Base-by-base conservation (phyloP, 2,329 filamentous ascomycete species). In the Nectriaceae sp. region DNA sequence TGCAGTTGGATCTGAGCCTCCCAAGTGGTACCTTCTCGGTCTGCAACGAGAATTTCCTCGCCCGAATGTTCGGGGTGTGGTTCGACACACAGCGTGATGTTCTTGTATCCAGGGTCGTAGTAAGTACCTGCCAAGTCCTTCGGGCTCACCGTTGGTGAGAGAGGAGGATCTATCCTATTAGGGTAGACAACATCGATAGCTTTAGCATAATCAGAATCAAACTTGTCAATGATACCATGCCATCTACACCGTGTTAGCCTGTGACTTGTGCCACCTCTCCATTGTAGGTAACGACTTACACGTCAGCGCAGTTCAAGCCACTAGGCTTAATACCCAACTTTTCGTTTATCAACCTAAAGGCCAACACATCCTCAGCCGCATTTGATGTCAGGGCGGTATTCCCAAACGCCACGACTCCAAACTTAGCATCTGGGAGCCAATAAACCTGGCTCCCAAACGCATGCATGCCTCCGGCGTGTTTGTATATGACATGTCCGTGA, bases 371-470 rank as follows among this genome's bases (percentile, higher is more conserved):
- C 2, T 54, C 47, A 2, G 49, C 67, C 3, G 51, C 50, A 39
- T 73, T 75, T 3, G 70, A 71, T 3, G 68, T 70, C 4, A 59
- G 11, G 8, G 67, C 70, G 19, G 73, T 76, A 46, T 81, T 82
- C 5, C 50, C 56, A 52, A 71, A 65, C 0, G 60, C 57, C 2
- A 68, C 62, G 8, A 71, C 54, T 0, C 65, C 69, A 36, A 65
- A 64, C 13, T 65, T 56, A n/a, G 49, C 51, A 0, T 65, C 57
- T 0, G 69, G 70, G 3, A 71, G 52, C 65, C 67, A 71, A 6
- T 59, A 62, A 11, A 69, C 62, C 3, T 61, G 41, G 2, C 62
- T 48, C 5, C 61, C 59, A 42, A 62, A 67, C 1, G 57, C 61
- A 21, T 56, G 55, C 40, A 65, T 57, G 0, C 59, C 58, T 0